phyloP scores from a whole-genome alignment of 441 rosid species.

The Gossypium davidsonii region DNA sequence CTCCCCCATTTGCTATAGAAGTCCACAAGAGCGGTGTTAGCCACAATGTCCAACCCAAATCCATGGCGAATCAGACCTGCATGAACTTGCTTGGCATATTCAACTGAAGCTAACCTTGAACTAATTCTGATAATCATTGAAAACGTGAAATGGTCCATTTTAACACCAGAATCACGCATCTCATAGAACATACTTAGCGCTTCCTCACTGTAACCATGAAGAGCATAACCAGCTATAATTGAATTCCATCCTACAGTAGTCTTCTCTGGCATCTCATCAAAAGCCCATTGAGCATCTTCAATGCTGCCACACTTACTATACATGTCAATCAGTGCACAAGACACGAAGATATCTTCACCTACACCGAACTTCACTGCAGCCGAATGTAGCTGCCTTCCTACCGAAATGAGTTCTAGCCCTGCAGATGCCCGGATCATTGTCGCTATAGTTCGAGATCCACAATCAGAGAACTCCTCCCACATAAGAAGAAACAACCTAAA shows the following conservation, averaged over 20 bases:
- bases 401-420: slow-evolving; percentile 48
- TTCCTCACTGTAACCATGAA: slow-evolving; percentile 78
- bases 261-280: slow-evolving; percentile 71
- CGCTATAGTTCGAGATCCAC: slow-evolving; percentile 46
- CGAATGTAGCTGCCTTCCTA: slow-evolving; percentile 69
- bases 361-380: slow-evolving; percentile 54
- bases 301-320: slow-evolving; percentile 81
- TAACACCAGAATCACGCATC: slow-evolving; percentile 69
- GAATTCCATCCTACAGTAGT: slow-evolving; percentile 79
- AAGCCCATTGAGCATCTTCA: slow-evolving; percentile 63
- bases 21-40: slow-evolving; percentile 76
- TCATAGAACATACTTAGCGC: slow-evolving; percentile 59
- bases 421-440: slow-evolving; percentile 66
- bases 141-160: slow-evolving; percentile 74
- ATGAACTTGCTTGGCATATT: slow-evolving; percentile 78
- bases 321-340: slow-evolving; percentile 83
- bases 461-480: slow-evolving; percentile 77
- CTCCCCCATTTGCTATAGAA: slow-evolving; percentile 96
- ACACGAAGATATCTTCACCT: slow-evolving; percentile 45
- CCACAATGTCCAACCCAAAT: slow-evolving; percentile 66
- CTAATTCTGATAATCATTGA: slow-evolving; percentile 63
- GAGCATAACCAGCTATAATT: slow-evolving; percentile 70
- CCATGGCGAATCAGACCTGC: slow-evolving; percentile 62
- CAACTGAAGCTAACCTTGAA: slow-evolving; percentile 67
- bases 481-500: slow-evolving; percentile 52